A percentile compares a stretch with the other conserved stretches of the same genome.
phyloP scores from a whole-genome alignment of 495 filamentous ascomycete species.

The Penicillium waksmanii region DNA sequence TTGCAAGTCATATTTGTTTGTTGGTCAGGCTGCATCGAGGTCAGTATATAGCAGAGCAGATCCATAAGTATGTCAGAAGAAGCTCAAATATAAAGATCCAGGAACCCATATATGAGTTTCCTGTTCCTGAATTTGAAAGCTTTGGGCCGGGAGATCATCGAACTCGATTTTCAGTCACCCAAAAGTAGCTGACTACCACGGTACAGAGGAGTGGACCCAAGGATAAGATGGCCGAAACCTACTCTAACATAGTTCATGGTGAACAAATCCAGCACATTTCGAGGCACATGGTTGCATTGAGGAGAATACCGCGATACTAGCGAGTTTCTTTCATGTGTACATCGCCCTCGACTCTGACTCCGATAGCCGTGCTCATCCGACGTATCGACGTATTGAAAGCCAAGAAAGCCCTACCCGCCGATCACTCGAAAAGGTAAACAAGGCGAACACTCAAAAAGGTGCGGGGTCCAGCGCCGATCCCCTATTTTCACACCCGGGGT shows the following conservation, averaged over 20 bases:
- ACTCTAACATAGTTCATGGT: too few species aligned
- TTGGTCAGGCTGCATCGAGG: too few species aligned
- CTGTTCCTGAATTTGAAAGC: slow-evolving; percentile 4
- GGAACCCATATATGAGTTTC: background rate
- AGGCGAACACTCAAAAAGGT: background rate
- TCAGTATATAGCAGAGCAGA: too few species aligned
- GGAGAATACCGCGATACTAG: too few species aligned
- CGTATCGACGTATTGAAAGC: too few species aligned
- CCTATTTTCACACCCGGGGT: background rate
- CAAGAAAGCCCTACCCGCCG: background rate
- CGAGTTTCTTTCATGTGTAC: too few species aligned
- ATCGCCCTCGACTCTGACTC: too few species aligned
- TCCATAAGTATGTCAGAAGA: background rate
- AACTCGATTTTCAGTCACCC: background rate
- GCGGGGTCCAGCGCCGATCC: slow-evolving; percentile 17
- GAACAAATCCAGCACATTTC: too few species aligned
- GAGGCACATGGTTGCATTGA: too few species aligned
- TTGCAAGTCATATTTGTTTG: too few species aligned
- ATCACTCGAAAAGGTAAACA: background rate
- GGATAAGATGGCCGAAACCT: background rate
- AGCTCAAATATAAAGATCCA: background rate
- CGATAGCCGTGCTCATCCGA: too few species aligned
- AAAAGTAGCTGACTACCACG: background rate
- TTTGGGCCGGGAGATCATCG: background rate
- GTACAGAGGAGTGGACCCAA: background rate